Evolutionary conservation across 2,329 filamentous ascomycete genomes (phyloP).

Genomic region (Ceratocystis cubensis): DNA sequence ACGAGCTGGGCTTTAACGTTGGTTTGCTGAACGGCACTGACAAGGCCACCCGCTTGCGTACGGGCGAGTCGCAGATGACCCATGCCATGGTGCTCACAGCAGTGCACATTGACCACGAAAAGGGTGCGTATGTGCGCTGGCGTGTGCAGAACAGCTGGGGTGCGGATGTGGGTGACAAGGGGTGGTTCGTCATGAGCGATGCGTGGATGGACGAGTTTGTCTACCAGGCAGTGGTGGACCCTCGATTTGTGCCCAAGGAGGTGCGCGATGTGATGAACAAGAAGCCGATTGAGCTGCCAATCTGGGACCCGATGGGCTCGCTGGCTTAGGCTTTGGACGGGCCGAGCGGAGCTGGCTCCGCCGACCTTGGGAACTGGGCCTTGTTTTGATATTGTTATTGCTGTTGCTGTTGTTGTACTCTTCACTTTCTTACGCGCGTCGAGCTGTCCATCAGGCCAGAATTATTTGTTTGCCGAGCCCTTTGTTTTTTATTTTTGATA

Average conservation of each 20-base stretch:
- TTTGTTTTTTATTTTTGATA: not conserved
- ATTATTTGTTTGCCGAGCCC: not conserved
- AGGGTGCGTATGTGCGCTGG: slow-evolving; percentile 59
- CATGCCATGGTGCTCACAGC: slow-evolving; percentile 87
- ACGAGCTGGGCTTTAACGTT: slow-evolving; percentile 72
- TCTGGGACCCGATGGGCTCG: slow-evolving; percentile 73
- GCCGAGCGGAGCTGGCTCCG: too few species aligned
- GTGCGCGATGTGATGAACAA: slow-evolving; percentile 58
- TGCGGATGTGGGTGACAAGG: slow-evolving; percentile 53
- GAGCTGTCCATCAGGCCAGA: too few species aligned
- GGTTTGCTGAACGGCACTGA: slow-evolving; percentile 53
- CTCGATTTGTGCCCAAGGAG: slow-evolving; percentile 50
- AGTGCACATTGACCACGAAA: slow-evolving; percentile 58
- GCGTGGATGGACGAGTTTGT: slow-evolving; percentile 68
- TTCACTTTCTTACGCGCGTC: slow-evolving; percentile 37
- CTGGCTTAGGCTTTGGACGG: slow-evolving; percentile 39
- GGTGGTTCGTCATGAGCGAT: slow-evolving; percentile 85
- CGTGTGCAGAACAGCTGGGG: slow-evolving; percentile 83
- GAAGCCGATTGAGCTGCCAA: slow-evolving; percentile 56
- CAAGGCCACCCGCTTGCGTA: slow-evolving; percentile 62
- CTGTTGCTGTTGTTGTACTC: too few species aligned
- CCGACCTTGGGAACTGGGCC: not conserved
- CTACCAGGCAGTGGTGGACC: slow-evolving; percentile 77
- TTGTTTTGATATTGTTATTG: not conserved
- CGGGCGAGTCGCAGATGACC: slow-evolving; percentile 72